Evolutionary conservation across 2,329 filamentous ascomycete species (phyloP), one percentile per base, ranked within the genome.

Genomic region (Metarhizium anisopliae): DNA sequence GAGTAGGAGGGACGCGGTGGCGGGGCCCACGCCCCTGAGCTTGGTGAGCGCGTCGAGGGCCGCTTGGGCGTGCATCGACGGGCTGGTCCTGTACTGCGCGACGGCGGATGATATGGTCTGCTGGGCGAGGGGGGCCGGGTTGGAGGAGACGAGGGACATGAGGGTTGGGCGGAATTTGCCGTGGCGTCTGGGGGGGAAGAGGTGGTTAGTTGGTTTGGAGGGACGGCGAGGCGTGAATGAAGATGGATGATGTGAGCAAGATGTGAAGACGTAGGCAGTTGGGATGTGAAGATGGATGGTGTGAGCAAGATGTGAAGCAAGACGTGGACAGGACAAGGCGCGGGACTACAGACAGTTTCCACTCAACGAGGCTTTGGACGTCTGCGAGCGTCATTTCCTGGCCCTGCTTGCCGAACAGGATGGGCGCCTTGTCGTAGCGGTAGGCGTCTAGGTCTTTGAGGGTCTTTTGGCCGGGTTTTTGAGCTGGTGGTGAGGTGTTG

Each of bases 1-100:
- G 2, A 94, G 77, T 1, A 93, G 71, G 36, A 94, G 78, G 1
- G 87, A 89, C 0, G 87, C 89, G 0, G 89, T 93, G 7, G 89
- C 89, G 1, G 89, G 88, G 0, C 89, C 89, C 59, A 95, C 82
- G 38, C 89, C 89, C 59, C 77, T 85, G n/a, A 94, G 73, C 55
- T 76, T 76, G 1, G 76, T 77, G 11, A 92, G 73, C 1, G 71
- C 69, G 3, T 76, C 74, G 6, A 89, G 65, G 38, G 38, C 38
- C 38, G 71, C 67, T 2, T 71, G 66, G 3, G 79, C 75, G 20
- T 72, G 68, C 3, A 16, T 10, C 43, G 70, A 67, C 2, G 70
- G 55, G 5, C 68, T 59, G 36, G 72, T 65, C 55, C 68, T 67
- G 62, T 83, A 81, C 32, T 65, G 55, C 4, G 66, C 63, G 56